Percentiles rank a stretch among this genome's conserved stretches.
phyloP scores from a whole-genome alignment of 2,329 filamentous ascomycete genomes.

The Xylaria sp. region DNA sequence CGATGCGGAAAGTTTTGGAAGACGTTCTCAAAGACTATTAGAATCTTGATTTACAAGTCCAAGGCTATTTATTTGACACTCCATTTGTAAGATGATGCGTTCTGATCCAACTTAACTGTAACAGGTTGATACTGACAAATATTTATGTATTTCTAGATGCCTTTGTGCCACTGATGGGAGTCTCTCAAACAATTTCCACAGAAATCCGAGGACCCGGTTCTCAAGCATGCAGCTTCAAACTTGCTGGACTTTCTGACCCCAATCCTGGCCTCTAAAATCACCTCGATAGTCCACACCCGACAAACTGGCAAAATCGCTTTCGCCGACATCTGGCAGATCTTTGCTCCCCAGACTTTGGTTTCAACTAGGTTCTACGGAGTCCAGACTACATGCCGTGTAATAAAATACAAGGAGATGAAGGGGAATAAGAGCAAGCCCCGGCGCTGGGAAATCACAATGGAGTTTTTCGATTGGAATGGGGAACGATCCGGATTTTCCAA shows the following conservation, averaged over 20 bases:
- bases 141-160: conserved; percentile 45
- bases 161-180: conserved; percentile 53
- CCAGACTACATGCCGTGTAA: conserved; percentile 52
- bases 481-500: conserved; percentile 46
- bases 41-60: conserved; percentile 49
- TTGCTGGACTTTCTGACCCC: conserved; percentile 50
- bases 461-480: conserved; percentile 54
- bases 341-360: conserved; percentile 49
- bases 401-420: too few species aligned
- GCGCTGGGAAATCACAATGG: conserved; percentile 48
- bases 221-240: conserved; percentile 34
- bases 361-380: conserved; percentile 49
- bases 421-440: too few species aligned
- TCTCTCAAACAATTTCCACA: conserved; percentile 37
- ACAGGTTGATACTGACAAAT: conserved; percentile 5
- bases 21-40: conserved; percentile 50
- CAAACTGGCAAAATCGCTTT: conserved; percentile 49
- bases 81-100: conserved; percentile 11
- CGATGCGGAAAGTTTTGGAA: conserved; percentile 47
- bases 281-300: conserved; percentile 43
- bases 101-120: neutral
- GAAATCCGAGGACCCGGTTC: neutral
- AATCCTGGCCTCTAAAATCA: conserved; percentile 45
- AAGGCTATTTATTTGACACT: conserved; percentile 48
- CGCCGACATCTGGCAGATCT: conserved; percentile 51